A percentile compares a stretch with the other conserved stretches of the same genome.
Conservation (phyloP, 495 filamentous ascomycete species). For the Barbatosphaeria neglecta region DNA sequence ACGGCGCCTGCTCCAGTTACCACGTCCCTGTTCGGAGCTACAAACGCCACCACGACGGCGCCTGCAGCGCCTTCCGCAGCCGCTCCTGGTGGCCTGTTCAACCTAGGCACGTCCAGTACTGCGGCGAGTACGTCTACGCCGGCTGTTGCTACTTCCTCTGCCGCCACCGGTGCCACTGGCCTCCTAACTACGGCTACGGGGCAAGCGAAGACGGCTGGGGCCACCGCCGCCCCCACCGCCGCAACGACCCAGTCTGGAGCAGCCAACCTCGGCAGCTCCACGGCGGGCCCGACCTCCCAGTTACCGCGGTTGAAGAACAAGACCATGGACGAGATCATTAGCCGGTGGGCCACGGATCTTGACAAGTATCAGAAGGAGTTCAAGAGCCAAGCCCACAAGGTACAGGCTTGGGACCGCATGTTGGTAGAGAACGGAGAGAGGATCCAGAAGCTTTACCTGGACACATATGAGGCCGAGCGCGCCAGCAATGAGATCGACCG, state of each 20-base stretch:
- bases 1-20: constrained; percentile 5
- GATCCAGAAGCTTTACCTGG: constrained; percentile 77
- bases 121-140: constrained; percentile 4
- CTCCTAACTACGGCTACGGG: constrained; percentile 3
- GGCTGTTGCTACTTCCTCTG: constrained; percentile 5
- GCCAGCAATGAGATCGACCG: constrained; percentile 84
- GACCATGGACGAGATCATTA: constrained; percentile 99
- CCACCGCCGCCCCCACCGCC: constrained; percentile 16
- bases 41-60: background rate
- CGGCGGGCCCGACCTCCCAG: constrained; percentile 63
- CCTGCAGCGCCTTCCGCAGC: background rate
- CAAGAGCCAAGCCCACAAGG: constrained; percentile 72
- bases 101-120: constrained; percentile 4
- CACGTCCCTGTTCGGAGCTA: background rate
- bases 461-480: constrained; percentile 82
- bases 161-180: constrained; percentile 4
- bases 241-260: constrained; percentile 14
- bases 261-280: constrained; percentile 52
- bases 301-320: constrained; percentile 91
- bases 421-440: constrained; percentile 87
- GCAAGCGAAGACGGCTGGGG: constrained; percentile 9
- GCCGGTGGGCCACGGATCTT: constrained; percentile 90
- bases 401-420: constrained; percentile 82
- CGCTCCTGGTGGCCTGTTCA: constrained; percentile 4
- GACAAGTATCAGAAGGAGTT: constrained; percentile 95